A percentile compares a stretch with the other conserved stretches of the same genome.
These are phyloP conservation scores for Aureobasidium uvarum DNA, from an alignment of 2,329 filamentous ascomycete species.

Conservation along the genomic window DNA sequence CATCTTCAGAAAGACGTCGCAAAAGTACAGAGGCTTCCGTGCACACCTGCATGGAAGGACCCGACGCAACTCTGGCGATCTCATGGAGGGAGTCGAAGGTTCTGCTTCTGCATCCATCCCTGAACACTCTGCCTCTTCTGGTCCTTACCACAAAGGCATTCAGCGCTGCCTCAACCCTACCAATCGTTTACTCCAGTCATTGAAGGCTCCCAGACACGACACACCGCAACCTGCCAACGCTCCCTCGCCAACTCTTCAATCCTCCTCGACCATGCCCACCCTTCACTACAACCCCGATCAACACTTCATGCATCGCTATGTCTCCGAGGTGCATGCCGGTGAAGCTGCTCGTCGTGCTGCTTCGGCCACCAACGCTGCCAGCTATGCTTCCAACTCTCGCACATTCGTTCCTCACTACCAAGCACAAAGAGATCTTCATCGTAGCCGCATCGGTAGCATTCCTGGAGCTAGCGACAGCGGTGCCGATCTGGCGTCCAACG, in stretches of 20 bases:
- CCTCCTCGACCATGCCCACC: constrained; percentile 27
- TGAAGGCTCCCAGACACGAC: constrained; percentile 29
- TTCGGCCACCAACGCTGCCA: constrained; percentile 24
- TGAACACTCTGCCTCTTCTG: constrained; percentile 20
- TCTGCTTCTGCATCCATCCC: constrained; percentile 24
- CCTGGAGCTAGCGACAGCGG: constrained; percentile 40
- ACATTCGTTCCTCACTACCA: constrained; percentile 27
- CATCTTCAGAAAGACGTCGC: constrained; percentile 29
- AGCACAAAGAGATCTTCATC: constrained; percentile 25
- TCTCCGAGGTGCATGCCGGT: constrained; percentile 24
- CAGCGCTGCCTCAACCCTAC: constrained; percentile 6
- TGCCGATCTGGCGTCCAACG: constrained; percentile 39
- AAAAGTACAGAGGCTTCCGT: constrained; percentile 27
- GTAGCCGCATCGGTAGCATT: constrained; percentile 29
- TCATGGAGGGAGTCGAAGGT: constrained; percentile 30
- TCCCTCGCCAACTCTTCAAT: constrained; percentile 24
- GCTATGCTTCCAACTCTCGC: constrained; percentile 1
- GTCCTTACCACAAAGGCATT: constrained; percentile 25
- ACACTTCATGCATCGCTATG: constrained; percentile 18
- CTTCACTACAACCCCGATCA: constrained; percentile 25
- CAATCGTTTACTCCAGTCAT: constrained; percentile 23
- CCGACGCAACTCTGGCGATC: constrained; percentile 26
- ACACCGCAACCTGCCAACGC: constrained; percentile 29
- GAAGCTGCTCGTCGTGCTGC: constrained; percentile 29
- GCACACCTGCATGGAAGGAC: constrained; percentile 10